Evolutionary conservation across 129 eudicot genomes (phyloP), one percentile per base, ranked within the genome.

Genomic region (Flaveria bidentis): DNA sequence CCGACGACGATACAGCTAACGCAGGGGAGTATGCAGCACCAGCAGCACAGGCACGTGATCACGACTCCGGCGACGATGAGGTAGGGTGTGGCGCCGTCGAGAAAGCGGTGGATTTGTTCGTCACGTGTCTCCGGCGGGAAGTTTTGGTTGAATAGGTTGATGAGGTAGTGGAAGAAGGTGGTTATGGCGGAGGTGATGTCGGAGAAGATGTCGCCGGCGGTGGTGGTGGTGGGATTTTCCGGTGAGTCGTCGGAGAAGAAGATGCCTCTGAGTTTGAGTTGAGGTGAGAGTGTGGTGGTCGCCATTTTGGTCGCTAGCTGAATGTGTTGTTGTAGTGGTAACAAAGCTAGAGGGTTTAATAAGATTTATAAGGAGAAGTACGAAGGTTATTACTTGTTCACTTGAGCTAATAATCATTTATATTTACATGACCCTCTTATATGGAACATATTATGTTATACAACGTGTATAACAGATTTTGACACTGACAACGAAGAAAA

Each of bases 71-170:
- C 80, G 23, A 41, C 84, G 22, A 83, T 72, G 22, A 85, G 74
- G 41, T 80, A 90, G 1, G 86, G 87, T 13, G 51, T 39, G 49
- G 83, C 84, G 2, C 76, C 83, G 0, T 61, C 50, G 64, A 77
- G 0, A 84, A 86, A 83, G 65, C 76, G 67, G 39, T 56, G 53
- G 45, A 87, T 56, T 23, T 78, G 39, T 5, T 33, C 86, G 50
- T 53, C 81, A 50, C 86, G 81, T 13, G 80, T 73, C 6, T 79
- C 96, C 15, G 86, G 86, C 9, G 96, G 88, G 49, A 87, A 79
- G 16, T 85, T 73, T 17, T 74, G 39, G 76, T 90, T 85, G 15
- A 80, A 74, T 39, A 39, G 7, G 5, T 15, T 12, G 53, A 49
- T 61, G 13, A 81, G 39, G 52, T 51, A 26, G 23, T 50, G 57